phyloP scores from a whole-genome alignment of 345 rosid species.

The Melastoma malabathricum region DNA sequence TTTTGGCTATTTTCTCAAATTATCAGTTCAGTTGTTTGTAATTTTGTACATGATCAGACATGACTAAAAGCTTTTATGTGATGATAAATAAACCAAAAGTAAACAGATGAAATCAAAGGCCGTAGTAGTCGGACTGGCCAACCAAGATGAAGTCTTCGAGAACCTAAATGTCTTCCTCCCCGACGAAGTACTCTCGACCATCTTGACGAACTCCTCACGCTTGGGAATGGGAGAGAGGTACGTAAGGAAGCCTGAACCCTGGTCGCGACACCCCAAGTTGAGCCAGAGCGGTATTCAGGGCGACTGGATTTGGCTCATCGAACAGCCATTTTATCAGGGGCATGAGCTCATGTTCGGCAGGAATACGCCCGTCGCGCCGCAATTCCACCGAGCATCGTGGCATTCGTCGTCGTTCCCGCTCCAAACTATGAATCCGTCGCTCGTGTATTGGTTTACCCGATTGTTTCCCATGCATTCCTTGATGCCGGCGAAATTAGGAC shows the following conservation, averaged over 20 bases:
- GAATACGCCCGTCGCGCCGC: slow-evolving; percentile 66
- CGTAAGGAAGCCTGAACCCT: slow-evolving; percentile 67
- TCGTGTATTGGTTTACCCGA: slow-evolving; percentile 49
- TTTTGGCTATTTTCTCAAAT: too few relatives aligned
- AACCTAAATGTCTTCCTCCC: slow-evolving; percentile 54
- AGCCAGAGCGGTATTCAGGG: slow-evolving; percentile 74
- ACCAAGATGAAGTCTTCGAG: slow-evolving; percentile 61
- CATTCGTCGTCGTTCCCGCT: slow-evolving; percentile 86
- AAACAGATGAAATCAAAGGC: too few relatives aligned
- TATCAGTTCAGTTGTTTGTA: too few relatives aligned
- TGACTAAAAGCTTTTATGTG: too few relatives aligned
- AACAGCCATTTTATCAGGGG: slow-evolving; percentile 77
- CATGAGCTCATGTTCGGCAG: slow-evolving; percentile 46
- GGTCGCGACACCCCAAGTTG: slow-evolving; percentile 82
- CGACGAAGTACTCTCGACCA: slow-evolving; percentile 66
- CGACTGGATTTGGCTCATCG: slow-evolving; percentile 71
- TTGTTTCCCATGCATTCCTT: slow-evolving; percentile 76
- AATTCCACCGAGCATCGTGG: slow-evolving; percentile 76
- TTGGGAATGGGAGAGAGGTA: slow-evolving; percentile 47
- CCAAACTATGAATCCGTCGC: slow-evolving; percentile 66
- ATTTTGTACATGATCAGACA: too few relatives aligned
- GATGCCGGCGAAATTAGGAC: slow-evolving; percentile 59
- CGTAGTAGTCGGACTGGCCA: slow-evolving; percentile 18
- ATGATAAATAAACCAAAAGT: too few relatives aligned
- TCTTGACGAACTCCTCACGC: slow-evolving; percentile 58